phyloP scores from a whole-genome alignment of 176 grass and related monocot genomes.

The Thalia dealbata region DNA sequence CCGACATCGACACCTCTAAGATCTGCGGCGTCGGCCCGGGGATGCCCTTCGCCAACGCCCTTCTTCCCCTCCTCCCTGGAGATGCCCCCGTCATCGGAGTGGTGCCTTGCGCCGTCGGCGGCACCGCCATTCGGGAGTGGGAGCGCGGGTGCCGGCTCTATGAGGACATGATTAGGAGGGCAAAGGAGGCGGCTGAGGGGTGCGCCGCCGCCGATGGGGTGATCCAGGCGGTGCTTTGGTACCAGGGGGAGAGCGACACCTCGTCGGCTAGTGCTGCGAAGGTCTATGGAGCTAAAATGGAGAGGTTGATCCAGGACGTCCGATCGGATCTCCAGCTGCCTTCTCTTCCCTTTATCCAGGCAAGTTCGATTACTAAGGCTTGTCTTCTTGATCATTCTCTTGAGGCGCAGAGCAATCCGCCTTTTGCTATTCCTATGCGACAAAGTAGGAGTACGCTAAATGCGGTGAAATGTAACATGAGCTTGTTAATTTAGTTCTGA shows the following conservation, averaged over 20 bases:
- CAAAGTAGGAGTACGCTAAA: no score
- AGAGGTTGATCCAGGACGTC: slow-evolving; percentile 49
- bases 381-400: background rate
- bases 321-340: slow-evolving; percentile 55
- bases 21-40: slow-evolving; percentile 66
- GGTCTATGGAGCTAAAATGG: slow-evolving; percentile 42
- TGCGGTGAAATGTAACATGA: background rate
- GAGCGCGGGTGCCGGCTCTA: slow-evolving; percentile 49
- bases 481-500: no score
- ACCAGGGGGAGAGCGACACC: slow-evolving; percentile 87
- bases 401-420: no score
- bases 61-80: slow-evolving; percentile 24
- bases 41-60: slow-evolving; percentile 57
- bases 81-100: slow-evolving; percentile 30
- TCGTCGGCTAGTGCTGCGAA: slow-evolving; percentile 26
- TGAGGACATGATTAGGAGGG: slow-evolving; percentile 53
- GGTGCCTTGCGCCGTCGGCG: slow-evolving; percentile 73
- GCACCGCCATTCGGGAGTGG: slow-evolving; percentile 76
- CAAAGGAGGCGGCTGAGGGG: slow-evolving; percentile 29
- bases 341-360: slow-evolving; percentile 81
- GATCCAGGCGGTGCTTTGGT: slow-evolving; percentile 77
- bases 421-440: background rate
- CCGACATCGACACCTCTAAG: slow-evolving; percentile 64
- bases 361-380: slow-evolving; percentile 1
- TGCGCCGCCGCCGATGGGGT: slow-evolving; percentile 32